Conservation (phyloP, 2,329 filamentous ascomycete genomes). For the Incumbomyces lentus region DNA sequence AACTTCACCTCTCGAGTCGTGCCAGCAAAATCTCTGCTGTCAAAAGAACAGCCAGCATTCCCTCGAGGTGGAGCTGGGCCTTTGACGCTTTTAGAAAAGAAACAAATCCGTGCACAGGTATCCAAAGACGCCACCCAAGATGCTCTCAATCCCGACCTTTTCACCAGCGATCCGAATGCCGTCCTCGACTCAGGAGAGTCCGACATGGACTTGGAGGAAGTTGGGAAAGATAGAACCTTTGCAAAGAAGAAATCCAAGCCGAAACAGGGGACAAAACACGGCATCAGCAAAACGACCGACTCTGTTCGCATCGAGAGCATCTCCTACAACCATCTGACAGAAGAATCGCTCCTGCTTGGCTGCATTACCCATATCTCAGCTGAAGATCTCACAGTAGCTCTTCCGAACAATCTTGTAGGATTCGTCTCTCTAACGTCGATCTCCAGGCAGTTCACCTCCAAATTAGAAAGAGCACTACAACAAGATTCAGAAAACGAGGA, state of each 20-base stretch:
- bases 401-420: constrained; percentile 88
- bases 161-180: constrained; percentile 1
- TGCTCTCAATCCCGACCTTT: constrained; percentile 40
- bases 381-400: constrained; percentile 66
- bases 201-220: constrained; percentile 39
- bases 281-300: constrained; percentile 43
- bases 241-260: constrained; percentile 31
- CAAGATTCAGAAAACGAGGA: constrained; percentile 48
- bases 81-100: constrained; percentile 85
- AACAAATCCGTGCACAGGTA: constrained; percentile 90
- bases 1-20: background rate
- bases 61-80: constrained; percentile 85
- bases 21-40: constrained; percentile 16
- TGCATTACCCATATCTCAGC: constrained; percentile 73
- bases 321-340: constrained; percentile 79
- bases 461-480: constrained; percentile 58
- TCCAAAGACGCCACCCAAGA: constrained; percentile 87
- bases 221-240: constrained; percentile 27
- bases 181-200: constrained; percentile 40
- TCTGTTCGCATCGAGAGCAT: constrained; percentile 63
- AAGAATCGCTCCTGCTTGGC: constrained; percentile 79
- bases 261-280: constrained; percentile 31
- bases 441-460: constrained; percentile 66
- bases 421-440: constrained; percentile 88
- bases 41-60: constrained; percentile 74